Evolutionary conservation across 2,329 filamentous ascomycete species (phyloP).

Genomic region (Alternaria ventricosa): DNA sequence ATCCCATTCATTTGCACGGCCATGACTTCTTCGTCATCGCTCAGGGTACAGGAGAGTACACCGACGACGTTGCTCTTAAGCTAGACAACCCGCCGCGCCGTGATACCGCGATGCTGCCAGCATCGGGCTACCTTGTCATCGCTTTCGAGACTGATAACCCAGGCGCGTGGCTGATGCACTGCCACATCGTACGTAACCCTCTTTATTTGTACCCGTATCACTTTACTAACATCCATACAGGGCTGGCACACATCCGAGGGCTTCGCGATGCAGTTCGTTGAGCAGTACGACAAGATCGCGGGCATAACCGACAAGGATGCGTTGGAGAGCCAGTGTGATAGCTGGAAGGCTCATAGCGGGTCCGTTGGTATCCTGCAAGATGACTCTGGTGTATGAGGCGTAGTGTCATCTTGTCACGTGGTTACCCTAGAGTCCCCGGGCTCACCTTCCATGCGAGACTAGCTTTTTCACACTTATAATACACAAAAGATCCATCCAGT

Average conservation of each 20-base stretch:
- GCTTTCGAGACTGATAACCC: conserved; percentile 48
- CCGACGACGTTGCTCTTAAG: conserved; percentile 19
- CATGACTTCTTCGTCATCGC: conserved; percentile 45
- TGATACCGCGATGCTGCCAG: conserved; percentile 42
- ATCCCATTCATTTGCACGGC: conserved; percentile 43
- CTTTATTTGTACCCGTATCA: background rate
- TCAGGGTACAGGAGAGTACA: conserved; percentile 34
- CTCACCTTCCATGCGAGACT: background rate
- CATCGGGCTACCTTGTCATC: conserved; percentile 41
- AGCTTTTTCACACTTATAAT: background rate
- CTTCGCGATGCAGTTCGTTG: conserved; percentile 44
- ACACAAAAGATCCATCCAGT: background rate
- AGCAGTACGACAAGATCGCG: conserved; percentile 35
- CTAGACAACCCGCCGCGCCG: conserved; percentile 41
- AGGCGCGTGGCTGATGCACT: conserved; percentile 48
- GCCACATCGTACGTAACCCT: conserved; percentile 34
- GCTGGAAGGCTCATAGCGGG: conserved; percentile 20
- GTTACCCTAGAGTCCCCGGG: background rate
- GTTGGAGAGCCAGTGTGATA: conserved; percentile 13
- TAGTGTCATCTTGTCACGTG: background rate
- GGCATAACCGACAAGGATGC: conserved; percentile 19
- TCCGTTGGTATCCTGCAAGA: conserved; percentile 29
- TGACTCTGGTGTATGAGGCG: conserved; percentile 33
- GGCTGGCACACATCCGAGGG: conserved; percentile 45
- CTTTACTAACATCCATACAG: background rate